A percentile compares a stretch with the other conserved stretches of the same genome.
phyloP scores from a whole-genome alignment of 2,329 filamentous ascomycete species.

The Rosellinia necatrix region DNA sequence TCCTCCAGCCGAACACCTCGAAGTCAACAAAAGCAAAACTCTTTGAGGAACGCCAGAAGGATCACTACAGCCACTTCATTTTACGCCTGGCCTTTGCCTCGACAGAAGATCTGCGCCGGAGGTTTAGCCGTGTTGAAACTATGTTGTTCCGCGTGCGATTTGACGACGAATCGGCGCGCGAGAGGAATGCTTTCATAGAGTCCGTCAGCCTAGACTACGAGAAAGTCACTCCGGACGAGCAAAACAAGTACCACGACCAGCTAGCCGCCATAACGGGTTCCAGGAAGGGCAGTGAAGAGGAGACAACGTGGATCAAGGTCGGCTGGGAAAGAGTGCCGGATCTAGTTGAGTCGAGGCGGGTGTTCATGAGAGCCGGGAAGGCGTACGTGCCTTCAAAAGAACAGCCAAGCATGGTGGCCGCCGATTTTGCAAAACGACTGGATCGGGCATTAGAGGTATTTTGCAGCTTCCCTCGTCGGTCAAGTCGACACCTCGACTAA shows the following conservation, averaged over 20 bases:
- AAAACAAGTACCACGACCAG: conserved; percentile 62
- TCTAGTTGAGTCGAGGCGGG: conserved; percentile 77
- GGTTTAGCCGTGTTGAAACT: conserved; percentile 85
- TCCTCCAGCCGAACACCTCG: conserved; percentile 38
- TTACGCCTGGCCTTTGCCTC: conserved; percentile 88
- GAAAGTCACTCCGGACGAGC: conserved; percentile 78
- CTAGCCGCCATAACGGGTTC: conserved; percentile 56
- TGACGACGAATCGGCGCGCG: conserved; percentile 72
- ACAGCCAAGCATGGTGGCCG: conserved; percentile 85
- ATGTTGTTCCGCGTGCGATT: conserved; percentile 87
- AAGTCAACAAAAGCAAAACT: conserved; percentile 54
- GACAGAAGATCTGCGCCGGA: conserved; percentile 85
- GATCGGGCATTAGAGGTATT: conserved; percentile 82
- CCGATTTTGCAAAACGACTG: conserved; percentile 79
- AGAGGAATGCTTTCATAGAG: conserved; percentile 77
- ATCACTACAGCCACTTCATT: conserved; percentile 98
- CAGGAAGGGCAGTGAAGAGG: conserved; percentile 66
- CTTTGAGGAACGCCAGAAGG: conserved; percentile 80
- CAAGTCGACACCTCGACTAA: conserved; percentile 16
- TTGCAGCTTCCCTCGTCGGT: conserved; percentile 6
- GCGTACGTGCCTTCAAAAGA: conserved; percentile 89
- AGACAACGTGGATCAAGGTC: conserved; percentile 89
- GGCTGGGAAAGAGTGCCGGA: conserved; percentile 95
- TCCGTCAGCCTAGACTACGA: conserved; percentile 84
- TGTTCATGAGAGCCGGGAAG: conserved; percentile 79